Percentiles rank a stretch among this genome's conserved stretches.
phyloP scores from a whole-genome alignment of 2,329 filamentous ascomycete genomes.

The Colletotrichum sp. region DNA sequence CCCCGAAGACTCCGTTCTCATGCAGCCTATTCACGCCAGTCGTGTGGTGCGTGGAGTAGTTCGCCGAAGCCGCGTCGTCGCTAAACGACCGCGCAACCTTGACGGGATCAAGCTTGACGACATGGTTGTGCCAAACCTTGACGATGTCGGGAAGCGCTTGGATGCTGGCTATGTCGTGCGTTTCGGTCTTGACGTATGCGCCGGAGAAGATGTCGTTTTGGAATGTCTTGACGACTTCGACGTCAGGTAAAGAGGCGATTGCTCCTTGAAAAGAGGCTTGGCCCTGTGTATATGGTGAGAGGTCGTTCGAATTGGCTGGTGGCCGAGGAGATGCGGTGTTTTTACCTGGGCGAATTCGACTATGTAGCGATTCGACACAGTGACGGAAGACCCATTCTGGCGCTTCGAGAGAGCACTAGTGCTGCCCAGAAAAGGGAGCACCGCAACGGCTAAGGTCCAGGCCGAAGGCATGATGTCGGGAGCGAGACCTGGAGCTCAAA shows the following conservation, averaged over 20 bases:
- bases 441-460: background rate
- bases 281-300: background rate
- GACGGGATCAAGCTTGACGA: background rate
- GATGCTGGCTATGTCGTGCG: conserved; percentile 36
- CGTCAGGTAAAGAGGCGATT: background rate
- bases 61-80: conserved; percentile 24
- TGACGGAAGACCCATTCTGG: background rate
- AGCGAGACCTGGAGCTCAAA: accelerated
- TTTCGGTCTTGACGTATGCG: conserved; percentile 34
- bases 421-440: background rate
- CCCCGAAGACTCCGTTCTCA: conserved; percentile 37
- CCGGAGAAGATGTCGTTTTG: conserved; percentile 37
- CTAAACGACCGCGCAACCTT: background rate
- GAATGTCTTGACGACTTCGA: conserved; percentile 3
- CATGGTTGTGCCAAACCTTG: conserved; percentile 35
- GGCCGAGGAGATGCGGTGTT: background rate
- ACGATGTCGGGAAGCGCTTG: conserved; percentile 33
- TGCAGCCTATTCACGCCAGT: conserved; percentile 44
- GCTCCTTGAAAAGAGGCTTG: background rate
- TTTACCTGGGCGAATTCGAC: conserved; percentile 12
- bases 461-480: background rate
- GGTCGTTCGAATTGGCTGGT: accelerated
- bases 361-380: conserved; percentile 2
- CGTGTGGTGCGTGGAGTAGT: conserved; percentile 38
- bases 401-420: background rate